phyloP scores from a whole-genome alignment of 495 filamentous ascomycete genomes.

The Tetracladium marchalianum region DNA sequence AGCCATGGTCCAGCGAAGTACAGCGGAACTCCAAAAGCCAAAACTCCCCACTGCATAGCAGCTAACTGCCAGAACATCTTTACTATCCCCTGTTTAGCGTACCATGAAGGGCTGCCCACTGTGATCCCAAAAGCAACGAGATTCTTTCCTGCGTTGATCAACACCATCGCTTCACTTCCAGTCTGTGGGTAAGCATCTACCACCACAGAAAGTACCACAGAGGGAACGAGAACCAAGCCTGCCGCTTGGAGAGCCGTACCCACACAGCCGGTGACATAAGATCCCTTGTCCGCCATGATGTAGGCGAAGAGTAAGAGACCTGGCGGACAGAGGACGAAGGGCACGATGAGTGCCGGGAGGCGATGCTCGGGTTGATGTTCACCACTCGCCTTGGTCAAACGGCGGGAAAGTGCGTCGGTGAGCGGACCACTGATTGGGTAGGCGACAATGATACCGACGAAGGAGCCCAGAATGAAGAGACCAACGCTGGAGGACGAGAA shows the following conservation, averaged over 20 bases:
- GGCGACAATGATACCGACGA: conserved; percentile 1
- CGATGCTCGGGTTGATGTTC: conserved; percentile 2
- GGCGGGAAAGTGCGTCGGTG: conserved; percentile 1
- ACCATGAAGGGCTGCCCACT: conserved; percentile 21
- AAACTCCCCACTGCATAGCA: conserved; percentile 27
- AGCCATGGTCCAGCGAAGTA: conserved; percentile 26
- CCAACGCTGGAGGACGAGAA: conserved; percentile 37
- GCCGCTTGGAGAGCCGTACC: conserved; percentile 42
- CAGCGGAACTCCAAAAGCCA: conserved; percentile 24
- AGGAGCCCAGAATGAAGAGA: background rate
- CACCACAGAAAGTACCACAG: conserved; percentile 42
- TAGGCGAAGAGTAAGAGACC: conserved; percentile 55
- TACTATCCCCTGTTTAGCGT: conserved; percentile 22
- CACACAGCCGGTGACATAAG: conserved; percentile 38
- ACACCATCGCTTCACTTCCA: conserved; percentile 31
- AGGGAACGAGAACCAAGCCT: conserved; percentile 38
- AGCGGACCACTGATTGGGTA: conserved; percentile 1
- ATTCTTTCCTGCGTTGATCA: conserved; percentile 32
- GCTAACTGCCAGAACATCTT: conserved; percentile 33
- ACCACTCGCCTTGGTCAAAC: background rate
- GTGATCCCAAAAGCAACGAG: conserved; percentile 30
- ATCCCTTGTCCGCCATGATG: conserved; percentile 37
- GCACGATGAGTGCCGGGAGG: background rate
- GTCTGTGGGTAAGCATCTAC: conserved; percentile 40
- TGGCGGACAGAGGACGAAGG: conserved; percentile 27